Conservation (phyloP, 257 asterid genomes). For the Jacaranda mimosifolia region DNA sequence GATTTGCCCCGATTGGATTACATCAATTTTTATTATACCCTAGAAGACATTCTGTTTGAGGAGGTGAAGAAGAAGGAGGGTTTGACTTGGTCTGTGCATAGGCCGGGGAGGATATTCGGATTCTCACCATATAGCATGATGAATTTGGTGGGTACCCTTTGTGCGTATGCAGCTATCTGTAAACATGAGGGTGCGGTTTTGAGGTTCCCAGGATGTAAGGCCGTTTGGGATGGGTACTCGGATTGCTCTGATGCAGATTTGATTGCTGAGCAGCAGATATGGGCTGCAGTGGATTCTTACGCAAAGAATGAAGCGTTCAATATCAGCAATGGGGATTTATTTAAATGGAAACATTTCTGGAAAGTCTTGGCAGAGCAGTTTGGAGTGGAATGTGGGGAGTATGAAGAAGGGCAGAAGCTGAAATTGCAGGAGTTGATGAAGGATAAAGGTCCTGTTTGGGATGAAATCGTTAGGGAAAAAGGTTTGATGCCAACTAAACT, state of each 20-base stretch:
- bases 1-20: constrained; percentile 72
- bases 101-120: constrained; percentile 80
- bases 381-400: constrained; percentile 66
- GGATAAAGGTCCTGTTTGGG: constrained; percentile 84
- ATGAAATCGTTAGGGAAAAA: constrained; percentile 73
- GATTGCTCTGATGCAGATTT: constrained; percentile 91
- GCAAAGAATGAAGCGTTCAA: constrained; percentile 89
- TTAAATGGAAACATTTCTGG: constrained; percentile 95
- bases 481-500: constrained; percentile 61
- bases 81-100: constrained; percentile 86
- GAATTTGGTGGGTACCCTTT: constrained; percentile 81
- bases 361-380: constrained; percentile 85
- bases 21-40: constrained; percentile 67
- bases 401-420: constrained; percentile 61
- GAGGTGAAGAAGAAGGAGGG: constrained; percentile 75
- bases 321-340: constrained; percentile 91
- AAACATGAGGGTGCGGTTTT: constrained; percentile 74
- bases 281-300: constrained; percentile 94
- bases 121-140: constrained; percentile 83
- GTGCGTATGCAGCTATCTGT: constrained; percentile 89
- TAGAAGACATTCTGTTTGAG: constrained; percentile 76
- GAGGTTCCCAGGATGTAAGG: constrained; percentile 79
- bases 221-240: constrained; percentile 79
- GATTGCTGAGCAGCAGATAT: constrained; percentile 92
- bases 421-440: constrained; percentile 75